phyloP scores from a whole-genome alignment of 1,284 basidiomycete genomes.

The Puccinia horiana region DNA sequence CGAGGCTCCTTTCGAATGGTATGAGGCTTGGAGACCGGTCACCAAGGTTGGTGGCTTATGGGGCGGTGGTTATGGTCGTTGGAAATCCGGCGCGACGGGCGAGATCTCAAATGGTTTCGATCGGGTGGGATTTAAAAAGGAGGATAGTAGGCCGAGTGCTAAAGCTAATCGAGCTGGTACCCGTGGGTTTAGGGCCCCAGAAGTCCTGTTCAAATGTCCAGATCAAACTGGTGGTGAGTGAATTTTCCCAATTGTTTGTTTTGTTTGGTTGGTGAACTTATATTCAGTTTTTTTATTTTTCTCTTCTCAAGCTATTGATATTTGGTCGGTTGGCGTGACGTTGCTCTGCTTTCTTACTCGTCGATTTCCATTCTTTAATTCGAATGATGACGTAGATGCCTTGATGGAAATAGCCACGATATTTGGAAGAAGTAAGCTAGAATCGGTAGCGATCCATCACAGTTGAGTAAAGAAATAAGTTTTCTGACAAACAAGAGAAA shows the following conservation, averaged over 20 bases:
- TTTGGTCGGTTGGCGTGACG: conserved; percentile 93
- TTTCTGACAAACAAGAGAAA: conserved; percentile 20
- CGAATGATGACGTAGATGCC: conserved; percentile 90
- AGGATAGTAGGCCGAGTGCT: conserved; percentile 66
- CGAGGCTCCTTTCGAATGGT: conserved; percentile 14
- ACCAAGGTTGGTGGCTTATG: conserved; percentile 1
- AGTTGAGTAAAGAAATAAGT: conserved; percentile 67
- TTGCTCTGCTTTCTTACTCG: conserved; percentile 85
- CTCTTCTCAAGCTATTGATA: conserved; percentile 74
- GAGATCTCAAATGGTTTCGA: conserved; percentile 55
- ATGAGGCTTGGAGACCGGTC: conserved; percentile 53
- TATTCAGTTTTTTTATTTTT: conserved; percentile 20
- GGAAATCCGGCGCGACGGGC: conserved; percentile 54
- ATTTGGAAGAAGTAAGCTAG: conserved; percentile 80
- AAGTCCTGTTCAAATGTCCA: conserved; percentile 91
- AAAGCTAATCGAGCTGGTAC: conserved; percentile 97
- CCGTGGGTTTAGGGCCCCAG: conserved; percentile 92
- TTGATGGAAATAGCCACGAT: conserved; percentile 90
- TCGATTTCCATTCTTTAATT: conserved; percentile 93
- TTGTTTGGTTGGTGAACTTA: not conserved
- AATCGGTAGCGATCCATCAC: conserved; percentile 81
- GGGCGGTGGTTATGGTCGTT: conserved; percentile 64
- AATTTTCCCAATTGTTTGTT: not conserved
- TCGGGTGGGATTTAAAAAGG: conserved; percentile 55
- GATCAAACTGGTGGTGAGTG: conserved; percentile 83